Base-by-base conservation (phyloP, 179 eudicot species). In the Beta macrorhiza region DNA sequence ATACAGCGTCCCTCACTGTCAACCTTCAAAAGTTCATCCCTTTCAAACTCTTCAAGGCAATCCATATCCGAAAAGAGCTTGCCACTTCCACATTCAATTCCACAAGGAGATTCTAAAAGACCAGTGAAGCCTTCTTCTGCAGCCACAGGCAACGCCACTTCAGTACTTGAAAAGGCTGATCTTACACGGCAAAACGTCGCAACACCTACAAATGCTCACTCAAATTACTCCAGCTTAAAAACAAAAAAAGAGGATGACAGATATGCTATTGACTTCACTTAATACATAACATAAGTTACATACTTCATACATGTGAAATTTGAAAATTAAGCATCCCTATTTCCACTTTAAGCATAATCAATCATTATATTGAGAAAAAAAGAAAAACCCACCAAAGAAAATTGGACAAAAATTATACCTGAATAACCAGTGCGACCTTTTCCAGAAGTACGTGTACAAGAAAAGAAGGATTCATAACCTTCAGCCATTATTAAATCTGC, bases 111-210 rank as follows among this genome's bases (percentile, higher is more conserved):
- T 47, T 85, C 90, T 59, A 93, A 87, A 83, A 93, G 87, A 82
- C 99, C 98, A 75, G 99, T 95, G 83, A 95, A 91, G 45, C 99
- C 99, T 85, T 95, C 98, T 83, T 93, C 98, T 0, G 94, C 97
- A 77, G 90, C 89, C 78, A 95, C 67, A 55, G 98, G 99, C 81
- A 93, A 84, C 55, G 98, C 89, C 71, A 90, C 98, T 87, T 93
- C 99, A 53, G 77, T 86, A 85, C 94, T 92, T 6, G 91, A 89
- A 87, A 90, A 95, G 62, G 95, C 95, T n/a, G 98, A 90, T 63
- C 85, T 92, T 61, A 95, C 92, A 11, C 93, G 95, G 78, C 99
- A 95, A 89, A 93, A 95, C 78, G 98, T 95, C 19, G 94, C 97
- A 85, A 93, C 98, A 81, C 98, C 98, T 94, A 85, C 83, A 77